A percentile compares a stretch with the other conserved stretches of the same genome.
Evolutionary conservation across 202 grass and related monocot genomes (phyloP).

Genomic region (Setaria viridis): DNA sequence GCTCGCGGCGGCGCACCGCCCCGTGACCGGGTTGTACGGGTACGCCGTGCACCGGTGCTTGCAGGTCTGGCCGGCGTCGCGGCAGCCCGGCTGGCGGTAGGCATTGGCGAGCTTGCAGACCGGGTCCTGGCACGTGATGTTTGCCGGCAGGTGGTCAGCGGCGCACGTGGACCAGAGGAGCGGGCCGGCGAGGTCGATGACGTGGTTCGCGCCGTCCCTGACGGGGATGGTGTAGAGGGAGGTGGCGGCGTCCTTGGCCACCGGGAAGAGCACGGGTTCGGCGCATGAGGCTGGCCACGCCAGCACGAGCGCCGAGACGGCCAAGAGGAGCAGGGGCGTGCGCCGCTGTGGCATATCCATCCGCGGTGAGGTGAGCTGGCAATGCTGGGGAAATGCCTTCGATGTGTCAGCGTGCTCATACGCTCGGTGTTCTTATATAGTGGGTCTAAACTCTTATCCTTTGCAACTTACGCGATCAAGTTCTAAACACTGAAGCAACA

Average conservation of each 20-base stretch:
- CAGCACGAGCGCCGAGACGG: slow-evolving; percentile 28
- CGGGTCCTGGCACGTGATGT: background rate
- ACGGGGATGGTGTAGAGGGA: slow-evolving; percentile 74
- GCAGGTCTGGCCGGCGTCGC: background rate
- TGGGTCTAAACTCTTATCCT: background rate
- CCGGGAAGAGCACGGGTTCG: slow-evolving; percentile 56
- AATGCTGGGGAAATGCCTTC: background rate
- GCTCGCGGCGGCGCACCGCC: slow-evolving; percentile 39
- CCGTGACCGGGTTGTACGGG: slow-evolving; percentile 44
- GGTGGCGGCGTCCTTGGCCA: slow-evolving; percentile 65
- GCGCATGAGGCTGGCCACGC: slow-evolving; percentile 2
- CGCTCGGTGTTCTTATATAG: background rate
- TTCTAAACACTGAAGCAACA: background rate
- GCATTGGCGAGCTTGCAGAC: slow-evolving; percentile 40
- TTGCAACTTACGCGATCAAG: background rate
- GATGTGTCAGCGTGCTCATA: background rate
- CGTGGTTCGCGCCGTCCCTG: slow-evolving; percentile 25
- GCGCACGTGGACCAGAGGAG: slow-evolving; percentile 71
- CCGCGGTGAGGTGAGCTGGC: background rate
- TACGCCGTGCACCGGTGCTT: slow-evolving; percentile 30
- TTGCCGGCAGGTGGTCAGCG: slow-evolving; percentile 23
- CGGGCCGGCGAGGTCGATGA: slow-evolving; percentile 66
- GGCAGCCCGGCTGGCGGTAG: slow-evolving; percentile 29
- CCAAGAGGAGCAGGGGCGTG: background rate
- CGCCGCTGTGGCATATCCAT: background rate